Evolutionary conservation across 176 grass and related monocot genomes (phyloP).

Genomic region (Pontederia paniculata): DNA sequence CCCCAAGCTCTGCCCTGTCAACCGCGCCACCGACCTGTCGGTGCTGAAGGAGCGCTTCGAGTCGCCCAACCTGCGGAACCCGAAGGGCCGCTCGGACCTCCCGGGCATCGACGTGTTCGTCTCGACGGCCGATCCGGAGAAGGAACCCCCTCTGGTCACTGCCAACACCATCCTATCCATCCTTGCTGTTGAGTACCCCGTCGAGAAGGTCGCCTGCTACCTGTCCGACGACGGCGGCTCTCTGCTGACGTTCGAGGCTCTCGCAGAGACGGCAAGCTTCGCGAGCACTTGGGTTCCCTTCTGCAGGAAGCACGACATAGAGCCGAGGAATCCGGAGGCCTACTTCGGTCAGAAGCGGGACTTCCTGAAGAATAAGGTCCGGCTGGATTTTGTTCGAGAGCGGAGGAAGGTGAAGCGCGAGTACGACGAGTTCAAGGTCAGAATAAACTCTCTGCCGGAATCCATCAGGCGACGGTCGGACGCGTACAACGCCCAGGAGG

Average conservation of each 20-base stretch:
- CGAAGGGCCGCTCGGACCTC: conserved; percentile 80
- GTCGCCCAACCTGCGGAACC: conserved; percentile 54
- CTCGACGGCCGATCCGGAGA: conserved; percentile 83
- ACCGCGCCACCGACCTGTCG: conserved; percentile 59
- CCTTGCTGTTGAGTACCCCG: conserved; percentile 77
- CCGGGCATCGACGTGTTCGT: conserved; percentile 79
- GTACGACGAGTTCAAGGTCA: conserved; percentile 91
- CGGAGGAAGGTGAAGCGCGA: conserved; percentile 79
- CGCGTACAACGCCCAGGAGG: conserved; percentile 82
- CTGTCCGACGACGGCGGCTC: conserved; percentile 82
- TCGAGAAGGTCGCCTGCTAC: conserved; percentile 92
- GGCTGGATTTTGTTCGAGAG: conserved; percentile 69
- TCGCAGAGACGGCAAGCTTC: conserved; percentile 79
- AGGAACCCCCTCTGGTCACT: conserved; percentile 82
- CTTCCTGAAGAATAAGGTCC: conserved; percentile 73
- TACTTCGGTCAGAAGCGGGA: conserved; percentile 67
- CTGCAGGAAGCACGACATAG: conserved; percentile 80
- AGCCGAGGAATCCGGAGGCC: conserved; percentile 64
- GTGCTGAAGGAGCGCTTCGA: conserved; percentile 71
- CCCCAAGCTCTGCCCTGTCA: conserved; percentile 68
- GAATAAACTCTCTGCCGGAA: conserved; percentile 58
- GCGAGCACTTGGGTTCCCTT: conserved; percentile 69
- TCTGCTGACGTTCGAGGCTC: conserved; percentile 78
- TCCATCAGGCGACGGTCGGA: conserved; percentile 69
- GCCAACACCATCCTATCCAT: conserved; percentile 94